phyloP scores from a whole-genome alignment of 768 basidiomycete genomes.

The Leccinum uliginosum region DNA sequence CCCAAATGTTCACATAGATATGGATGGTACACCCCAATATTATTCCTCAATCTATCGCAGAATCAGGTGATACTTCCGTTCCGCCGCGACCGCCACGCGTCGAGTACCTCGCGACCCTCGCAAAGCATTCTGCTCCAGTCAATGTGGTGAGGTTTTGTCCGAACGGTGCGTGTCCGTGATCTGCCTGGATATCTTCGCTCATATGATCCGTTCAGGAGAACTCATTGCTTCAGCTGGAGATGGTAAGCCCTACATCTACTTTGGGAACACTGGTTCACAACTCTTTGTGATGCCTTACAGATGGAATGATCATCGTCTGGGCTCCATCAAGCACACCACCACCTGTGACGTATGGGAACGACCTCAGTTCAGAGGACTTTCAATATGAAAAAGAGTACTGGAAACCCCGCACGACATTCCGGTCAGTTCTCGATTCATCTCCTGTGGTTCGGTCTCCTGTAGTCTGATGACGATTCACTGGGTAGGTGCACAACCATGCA shows the following conservation, averaged over 20 bases:
- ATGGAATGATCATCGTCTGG: slow-evolving; percentile 98
- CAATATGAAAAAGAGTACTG: slow-evolving; percentile 94
- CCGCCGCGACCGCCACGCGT: slow-evolving; percentile 71
- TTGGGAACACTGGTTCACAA: not conserved
- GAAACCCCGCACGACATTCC: slow-evolving; percentile 82
- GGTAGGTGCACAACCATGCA: slow-evolving; percentile 87
- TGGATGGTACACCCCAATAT: slow-evolving; percentile 97
- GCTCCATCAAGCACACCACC: slow-evolving; percentile 73
- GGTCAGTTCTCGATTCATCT: slow-evolving; percentile 41
- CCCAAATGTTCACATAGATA: slow-evolving; percentile 43
- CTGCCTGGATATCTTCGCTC: not conserved
- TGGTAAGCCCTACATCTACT: slow-evolving; percentile 48
- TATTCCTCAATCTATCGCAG: slow-evolving; percentile 55
- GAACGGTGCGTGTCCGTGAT: slow-evolving; percentile 57
- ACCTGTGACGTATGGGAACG: slow-evolving; percentile 75
- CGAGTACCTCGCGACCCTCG: slow-evolving; percentile 93
- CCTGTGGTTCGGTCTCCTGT: not conserved
- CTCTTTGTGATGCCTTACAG: slow-evolving; percentile 35
- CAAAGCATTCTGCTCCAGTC: slow-evolving; percentile 88
- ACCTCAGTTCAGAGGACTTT: slow-evolving; percentile 69
- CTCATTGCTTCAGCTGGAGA: slow-evolving; percentile 95
- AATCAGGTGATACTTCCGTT: slow-evolving; percentile 29
- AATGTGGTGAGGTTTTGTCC: slow-evolving; percentile 97
- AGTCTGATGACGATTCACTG: slow-evolving; percentile 3
- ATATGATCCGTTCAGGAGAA: slow-evolving; percentile 53